phyloP scores from a whole-genome alignment of 2,329 filamentous ascomycete genomes.

The Gliomastix tumulicola region DNA sequence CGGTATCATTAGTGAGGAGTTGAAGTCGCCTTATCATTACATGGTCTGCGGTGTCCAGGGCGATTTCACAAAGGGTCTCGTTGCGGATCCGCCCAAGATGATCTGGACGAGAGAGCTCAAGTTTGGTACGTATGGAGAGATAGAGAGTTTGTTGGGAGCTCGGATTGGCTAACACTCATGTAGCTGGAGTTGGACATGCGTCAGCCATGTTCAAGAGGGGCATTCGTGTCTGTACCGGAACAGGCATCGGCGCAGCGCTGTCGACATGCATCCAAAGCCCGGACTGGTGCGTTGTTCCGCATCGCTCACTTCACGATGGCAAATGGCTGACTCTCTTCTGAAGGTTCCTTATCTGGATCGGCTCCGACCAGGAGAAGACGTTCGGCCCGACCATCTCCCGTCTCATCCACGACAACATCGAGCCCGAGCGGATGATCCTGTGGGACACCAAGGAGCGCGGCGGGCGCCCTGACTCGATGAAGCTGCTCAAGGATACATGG shows the following conservation, averaged over 20 bases:
- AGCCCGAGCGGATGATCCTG: conserved; percentile 31
- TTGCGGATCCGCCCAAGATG: conserved; percentile 27
- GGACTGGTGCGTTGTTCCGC: conserved; percentile 18
- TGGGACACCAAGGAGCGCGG: conserved; percentile 33
- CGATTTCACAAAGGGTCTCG: conserved; percentile 29
- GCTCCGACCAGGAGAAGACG: conserved; percentile 30
- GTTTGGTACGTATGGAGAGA: conserved; percentile 19
- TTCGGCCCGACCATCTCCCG: conserved; percentile 29
- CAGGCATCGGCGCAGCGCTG: conserved; percentile 30
- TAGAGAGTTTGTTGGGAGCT: neutral
- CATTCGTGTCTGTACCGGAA: conserved; percentile 31
- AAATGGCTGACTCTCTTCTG: conserved; percentile 2
- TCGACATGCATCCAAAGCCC: conserved; percentile 32
- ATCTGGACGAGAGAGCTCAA: conserved; percentile 32
- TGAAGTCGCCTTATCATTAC: conserved; percentile 25
- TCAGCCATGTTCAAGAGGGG: conserved; percentile 33
- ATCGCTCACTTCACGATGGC: neutral
- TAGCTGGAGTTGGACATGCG: conserved; percentile 31
- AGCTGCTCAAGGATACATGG: conserved; percentile 29
- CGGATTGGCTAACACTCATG: too few species aligned
- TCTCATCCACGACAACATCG: conserved; percentile 28
- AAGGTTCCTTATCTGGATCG: conserved; percentile 35
- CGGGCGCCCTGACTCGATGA: conserved; percentile 27
- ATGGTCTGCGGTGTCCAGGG: conserved; percentile 35
- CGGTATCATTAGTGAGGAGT: conserved; percentile 31